These are phyloP conservation scores for Calonectria montana DNA, from an alignment of 2,329 filamentous ascomycete genomes.

Conservation along the genomic window DNA sequence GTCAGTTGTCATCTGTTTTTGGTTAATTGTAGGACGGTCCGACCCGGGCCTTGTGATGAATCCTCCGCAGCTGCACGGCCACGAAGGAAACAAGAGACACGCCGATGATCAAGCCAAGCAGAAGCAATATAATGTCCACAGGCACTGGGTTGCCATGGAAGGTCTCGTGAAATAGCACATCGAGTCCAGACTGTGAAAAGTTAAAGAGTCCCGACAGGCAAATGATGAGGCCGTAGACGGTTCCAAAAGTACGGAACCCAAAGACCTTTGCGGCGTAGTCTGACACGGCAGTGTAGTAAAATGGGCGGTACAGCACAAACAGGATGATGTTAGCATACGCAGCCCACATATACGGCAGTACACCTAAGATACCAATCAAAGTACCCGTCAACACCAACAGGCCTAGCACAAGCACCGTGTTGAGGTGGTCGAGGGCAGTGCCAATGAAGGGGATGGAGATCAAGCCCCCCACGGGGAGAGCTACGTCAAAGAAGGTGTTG, in stretches of 20 bases:
- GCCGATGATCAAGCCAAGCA: conserved; percentile 72
- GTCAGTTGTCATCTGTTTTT: background rate
- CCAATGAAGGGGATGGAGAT: conserved; percentile 91
- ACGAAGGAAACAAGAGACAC: conserved; percentile 75
- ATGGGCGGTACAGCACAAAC: conserved; percentile 86
- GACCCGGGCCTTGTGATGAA: conserved; percentile 45
- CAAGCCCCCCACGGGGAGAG: conserved; percentile 84
- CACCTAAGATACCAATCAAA: conserved; percentile 79
- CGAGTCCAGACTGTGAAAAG: conserved; percentile 83
- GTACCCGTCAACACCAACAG: conserved; percentile 79
- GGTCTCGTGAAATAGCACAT: conserved; percentile 78
- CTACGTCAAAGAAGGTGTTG: conserved; percentile 85
- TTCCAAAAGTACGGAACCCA: conserved; percentile 90
- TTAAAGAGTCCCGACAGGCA: conserved; percentile 87
- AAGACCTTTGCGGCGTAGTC: conserved; percentile 94
- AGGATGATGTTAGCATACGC: conserved; percentile 82
- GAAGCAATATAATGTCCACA: conserved; percentile 77
- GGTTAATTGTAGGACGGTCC: conserved; percentile 26
- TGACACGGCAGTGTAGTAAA: conserved; percentile 92
- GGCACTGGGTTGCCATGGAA: conserved; percentile 81
- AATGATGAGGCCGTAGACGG: conserved; percentile 93
- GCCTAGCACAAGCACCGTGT: conserved; percentile 76
- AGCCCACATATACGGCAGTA: conserved; percentile 75
- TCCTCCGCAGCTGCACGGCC: conserved; percentile 50
- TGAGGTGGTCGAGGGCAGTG: conserved; percentile 79